Evolutionary conservation across 768 basidiomycete species (phyloP).

Genomic region (Suillus weaverae): DNA sequence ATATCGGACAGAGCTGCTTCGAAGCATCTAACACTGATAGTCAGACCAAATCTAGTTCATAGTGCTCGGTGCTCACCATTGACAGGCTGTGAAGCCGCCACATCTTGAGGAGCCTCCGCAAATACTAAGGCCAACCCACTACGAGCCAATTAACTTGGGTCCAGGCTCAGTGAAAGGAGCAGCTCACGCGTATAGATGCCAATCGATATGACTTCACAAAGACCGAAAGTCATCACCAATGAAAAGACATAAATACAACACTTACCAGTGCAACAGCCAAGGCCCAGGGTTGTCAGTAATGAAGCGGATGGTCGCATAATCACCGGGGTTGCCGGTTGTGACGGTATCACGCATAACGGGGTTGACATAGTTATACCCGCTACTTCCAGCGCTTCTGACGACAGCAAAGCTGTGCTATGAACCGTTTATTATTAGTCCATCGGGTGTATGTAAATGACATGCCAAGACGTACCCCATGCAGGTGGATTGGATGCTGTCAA

Average conservation of each 20-base stretch:
- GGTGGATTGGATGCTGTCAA: slow-evolving; percentile 27
- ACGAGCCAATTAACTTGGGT: background rate
- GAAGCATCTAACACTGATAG: background rate
- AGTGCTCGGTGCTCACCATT: background rate
- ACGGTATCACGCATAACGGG: background rate
- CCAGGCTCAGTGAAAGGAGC: background rate
- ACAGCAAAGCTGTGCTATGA: background rate
- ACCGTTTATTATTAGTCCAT: background rate
- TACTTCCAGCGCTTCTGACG: background rate
- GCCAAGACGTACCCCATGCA: slow-evolving; percentile 16
- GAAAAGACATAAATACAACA: background rate
- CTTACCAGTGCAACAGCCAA: background rate
- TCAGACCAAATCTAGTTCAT: background rate
- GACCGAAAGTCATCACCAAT: background rate
- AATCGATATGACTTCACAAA: background rate
- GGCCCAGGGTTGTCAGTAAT: background rate
- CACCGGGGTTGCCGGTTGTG: background rate
- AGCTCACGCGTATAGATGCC: background rate
- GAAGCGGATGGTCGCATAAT: background rate
- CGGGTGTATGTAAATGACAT: background rate
- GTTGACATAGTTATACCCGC: background rate
- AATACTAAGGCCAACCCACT: background rate
- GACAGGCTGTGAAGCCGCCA: background rate
- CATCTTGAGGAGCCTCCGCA: background rate
- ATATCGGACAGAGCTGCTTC: background rate